Conservation (phyloP, 2,329 filamentous ascomycete genomes). For the Byssochlamys sp. region DNA sequence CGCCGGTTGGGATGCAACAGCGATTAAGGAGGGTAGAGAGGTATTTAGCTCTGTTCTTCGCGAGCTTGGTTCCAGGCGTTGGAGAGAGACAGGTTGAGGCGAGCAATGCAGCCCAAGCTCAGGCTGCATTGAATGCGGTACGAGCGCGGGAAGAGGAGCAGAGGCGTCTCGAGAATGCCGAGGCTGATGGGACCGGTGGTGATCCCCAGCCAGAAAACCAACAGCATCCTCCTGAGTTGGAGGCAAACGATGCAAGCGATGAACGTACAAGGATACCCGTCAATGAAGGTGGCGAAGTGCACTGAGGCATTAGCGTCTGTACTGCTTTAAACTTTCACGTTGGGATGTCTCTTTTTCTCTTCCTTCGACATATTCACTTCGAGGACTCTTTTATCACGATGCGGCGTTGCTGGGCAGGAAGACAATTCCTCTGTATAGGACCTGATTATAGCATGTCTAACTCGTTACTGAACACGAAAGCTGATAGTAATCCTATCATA, state of each 20-base stretch:
- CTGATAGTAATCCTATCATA: not conserved
- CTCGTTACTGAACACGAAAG: not conserved
- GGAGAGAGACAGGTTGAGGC: slow-evolving; percentile 52
- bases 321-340: not conserved
- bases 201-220: slow-evolving; percentile 7
- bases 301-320: not conserved
- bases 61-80: slow-evolving; percentile 52
- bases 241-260: not conserved
- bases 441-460: not conserved
- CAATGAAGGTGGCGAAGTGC: not conserved
- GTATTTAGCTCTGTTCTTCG: slow-evolving; percentile 52
- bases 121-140: slow-evolving; percentile 27
- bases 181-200: slow-evolving; percentile 5
- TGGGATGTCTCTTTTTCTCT: not conserved
- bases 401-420: not conserved
- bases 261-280: not conserved
- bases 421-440: not conserved
- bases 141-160: slow-evolving; percentile 18
- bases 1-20: slow-evolving; percentile 13
- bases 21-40: slow-evolving; percentile 43
- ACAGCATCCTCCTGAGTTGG: not conserved
- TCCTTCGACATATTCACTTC: not conserved
- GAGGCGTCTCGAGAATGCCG: slow-evolving; percentile 3
- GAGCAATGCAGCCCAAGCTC: slow-evolving; percentile 43
- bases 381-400: not conserved